Base-by-base conservation (phyloP, 1,139 yeast genomes). In the Zygoascus sp. region DNA sequence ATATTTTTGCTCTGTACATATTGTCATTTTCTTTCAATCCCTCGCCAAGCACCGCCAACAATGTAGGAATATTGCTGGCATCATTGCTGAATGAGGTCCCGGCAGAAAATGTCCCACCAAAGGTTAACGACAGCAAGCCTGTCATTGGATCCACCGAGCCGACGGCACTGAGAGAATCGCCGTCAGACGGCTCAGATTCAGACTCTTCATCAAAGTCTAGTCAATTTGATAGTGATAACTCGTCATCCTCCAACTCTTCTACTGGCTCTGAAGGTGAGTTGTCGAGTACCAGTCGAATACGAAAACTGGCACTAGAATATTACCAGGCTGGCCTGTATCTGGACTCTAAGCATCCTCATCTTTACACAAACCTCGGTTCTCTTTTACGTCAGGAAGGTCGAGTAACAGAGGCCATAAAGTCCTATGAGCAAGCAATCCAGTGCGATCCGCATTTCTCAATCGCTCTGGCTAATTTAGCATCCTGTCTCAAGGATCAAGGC, bases 301-400 rank as follows among this genome's bases (percentile, higher is more conserved):
- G 53, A 15, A 42, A 47, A 8, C 50, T 63, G 23, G 66, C 68
- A 1, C 44, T 61, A 25, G 58, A 60, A 27, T 65, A 65, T 43
- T 65, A 65, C 52, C 52, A 54, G 19, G 63, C 55, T 42, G 69
- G 69, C 1, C 55, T 65, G 6, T 52, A 58, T 4, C 53, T 65
- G n/a, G 69, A 65, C 44, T 47, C 60, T 7, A 53, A 54, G 20
- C 67, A 65, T 44, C 67, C 68, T 8, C 68, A 65, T 47, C 54
- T 65, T 20, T 63, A 62, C 53, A 64, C 68, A 7, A 65, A 65
- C 37, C 53, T 64, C 32, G 68, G 68, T 3, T 63, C 68, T 6
- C 52, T 65, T 7, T 49, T 60, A 16, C 58, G 66, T 6, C 67
- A 63, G 39, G 64, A 62, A 39, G 68, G 68, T 13, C 48, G 58